Evolutionary conservation across 345 rosid genomes (phyloP), one percentile per base, ranked within the genome.

Genomic region (Hirschfeldia incana): DNA sequence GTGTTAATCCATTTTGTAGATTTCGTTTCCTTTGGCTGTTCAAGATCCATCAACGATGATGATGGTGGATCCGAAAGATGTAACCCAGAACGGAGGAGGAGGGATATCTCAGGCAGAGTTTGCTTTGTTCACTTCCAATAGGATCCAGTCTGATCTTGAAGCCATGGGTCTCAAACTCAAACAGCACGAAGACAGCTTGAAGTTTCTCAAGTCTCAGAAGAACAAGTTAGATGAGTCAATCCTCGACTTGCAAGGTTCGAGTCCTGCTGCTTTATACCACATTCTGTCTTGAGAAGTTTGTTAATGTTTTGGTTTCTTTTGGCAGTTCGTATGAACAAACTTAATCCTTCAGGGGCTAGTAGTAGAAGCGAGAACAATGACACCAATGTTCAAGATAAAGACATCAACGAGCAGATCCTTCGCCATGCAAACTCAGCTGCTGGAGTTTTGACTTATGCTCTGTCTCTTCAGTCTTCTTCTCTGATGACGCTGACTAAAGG

Each of bases 91-190:
- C 61, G 89, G 85, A 75, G 88, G 85, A 75, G 88, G 88, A 73
- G 89, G 91, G 46, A n/a, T 44, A 59, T 33, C 76, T 61, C 77
- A 83, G 12, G 88, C 82, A 2, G 87, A 83, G 62, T 62, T 76
- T 61, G 65, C 83, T 44, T 2, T 88, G 57, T 76, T 67, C 76
- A 80, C 77, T 79, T 81, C 91, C 58, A 74, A 85, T 86, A 93
- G 81, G 82, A 91, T 91, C 83, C 82, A 93, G 83, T 89, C 92
- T 79, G 97, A 89, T 72, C 85, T 89, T 39, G 88, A 85, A 29
- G 28, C 46, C 1, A 72, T 90, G 37, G 98, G 94, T 71, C 67
- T 60, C 81, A 88, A 86, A 82, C 83, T 93, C 83, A 91, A 88
- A 81, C 90, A 76, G 65, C 94, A 88, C 4, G 97, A 93, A 61